Conservation (phyloP, 2,329 filamentous ascomycete species). For the Sporothrix luriei region DNA sequence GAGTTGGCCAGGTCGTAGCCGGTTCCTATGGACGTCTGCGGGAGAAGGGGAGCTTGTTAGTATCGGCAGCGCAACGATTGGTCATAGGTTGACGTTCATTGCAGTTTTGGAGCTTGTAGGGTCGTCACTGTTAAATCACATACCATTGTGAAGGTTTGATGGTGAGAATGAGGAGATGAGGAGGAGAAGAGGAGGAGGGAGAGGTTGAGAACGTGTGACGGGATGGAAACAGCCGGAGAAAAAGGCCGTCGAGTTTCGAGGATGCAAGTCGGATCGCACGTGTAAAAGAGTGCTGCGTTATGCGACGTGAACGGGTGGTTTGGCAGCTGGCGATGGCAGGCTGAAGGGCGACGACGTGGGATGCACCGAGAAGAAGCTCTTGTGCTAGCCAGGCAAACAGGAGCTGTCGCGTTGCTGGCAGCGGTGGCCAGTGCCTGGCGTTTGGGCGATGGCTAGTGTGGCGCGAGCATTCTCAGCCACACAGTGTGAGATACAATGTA, state of each 20-base stretch:
- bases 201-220: not conserved
- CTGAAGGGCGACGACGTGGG: constrained; percentile 14
- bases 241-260: not conserved
- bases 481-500: constrained; percentile 9
- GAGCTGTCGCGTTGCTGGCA: constrained; percentile 26
- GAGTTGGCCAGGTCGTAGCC: constrained; percentile 99
- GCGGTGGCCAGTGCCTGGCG: constrained; percentile 6
- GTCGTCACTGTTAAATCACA: not conserved
- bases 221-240: not conserved
- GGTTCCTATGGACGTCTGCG: constrained; percentile 97
- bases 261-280: not conserved
- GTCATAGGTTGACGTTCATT: not conserved
- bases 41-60: not conserved
- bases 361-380: constrained; percentile 16
- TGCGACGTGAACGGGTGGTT: not conserved
- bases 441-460: constrained; percentile 1
- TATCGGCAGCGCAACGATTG: not conserved
- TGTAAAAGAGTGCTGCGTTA: constrained; percentile 11
- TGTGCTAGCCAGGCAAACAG: constrained; percentile 24
- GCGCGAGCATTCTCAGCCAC: constrained; percentile 23
- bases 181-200: not conserved
- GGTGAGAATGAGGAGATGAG: not conserved
- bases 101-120: not conserved
- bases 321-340: constrained; percentile 19
- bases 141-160: constrained; percentile 21